phyloP scores from a whole-genome alignment of 352 stramenopile genomes.

The Thraustochytrium striatum region DNA sequence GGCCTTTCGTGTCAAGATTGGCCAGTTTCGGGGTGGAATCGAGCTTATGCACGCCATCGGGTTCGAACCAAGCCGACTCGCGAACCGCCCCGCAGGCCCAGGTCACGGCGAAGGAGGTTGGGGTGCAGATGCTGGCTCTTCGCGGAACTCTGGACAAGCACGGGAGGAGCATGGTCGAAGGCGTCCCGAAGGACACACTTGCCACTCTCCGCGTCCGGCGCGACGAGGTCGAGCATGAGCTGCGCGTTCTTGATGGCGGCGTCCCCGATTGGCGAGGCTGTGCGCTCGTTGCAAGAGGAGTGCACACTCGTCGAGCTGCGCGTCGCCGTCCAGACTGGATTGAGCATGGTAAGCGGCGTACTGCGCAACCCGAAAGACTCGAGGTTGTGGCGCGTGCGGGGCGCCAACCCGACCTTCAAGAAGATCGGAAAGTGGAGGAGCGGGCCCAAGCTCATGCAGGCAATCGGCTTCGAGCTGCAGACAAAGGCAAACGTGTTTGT shows the following conservation, averaged over 20 bases:
- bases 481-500: conserved; percentile 50
- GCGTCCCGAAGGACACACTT: conserved; percentile 20
- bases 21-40: conserved; percentile 22
- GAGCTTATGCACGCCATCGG: conserved; percentile 47
- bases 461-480: conserved; percentile 51
- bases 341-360: conserved; percentile 49
- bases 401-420: conserved; percentile 48
- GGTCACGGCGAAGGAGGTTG: too few relatives aligned
- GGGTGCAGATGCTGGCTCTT: conserved; percentile 9
- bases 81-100: neutral
- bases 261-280: neutral
- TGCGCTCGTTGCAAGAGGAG: conserved; percentile 11
- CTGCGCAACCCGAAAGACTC: conserved; percentile 52
- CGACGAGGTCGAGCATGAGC: conserved; percentile 42
- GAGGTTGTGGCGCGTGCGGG: conserved; percentile 49
- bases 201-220: conserved; percentile 16
- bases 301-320: conserved; percentile 39
- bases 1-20: neutral
- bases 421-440: conserved; percentile 45
- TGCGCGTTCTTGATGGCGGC: conserved; percentile 27
- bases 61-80: conserved; percentile 7
- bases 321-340: neutral
- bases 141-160: conserved; percentile 31
- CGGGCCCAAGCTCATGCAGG: conserved; percentile 48
- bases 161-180: conserved; percentile 37